phyloP scores from a whole-genome alignment of 2,329 filamentous ascomycete genomes.

The Colletotrichum noveboracense region DNA sequence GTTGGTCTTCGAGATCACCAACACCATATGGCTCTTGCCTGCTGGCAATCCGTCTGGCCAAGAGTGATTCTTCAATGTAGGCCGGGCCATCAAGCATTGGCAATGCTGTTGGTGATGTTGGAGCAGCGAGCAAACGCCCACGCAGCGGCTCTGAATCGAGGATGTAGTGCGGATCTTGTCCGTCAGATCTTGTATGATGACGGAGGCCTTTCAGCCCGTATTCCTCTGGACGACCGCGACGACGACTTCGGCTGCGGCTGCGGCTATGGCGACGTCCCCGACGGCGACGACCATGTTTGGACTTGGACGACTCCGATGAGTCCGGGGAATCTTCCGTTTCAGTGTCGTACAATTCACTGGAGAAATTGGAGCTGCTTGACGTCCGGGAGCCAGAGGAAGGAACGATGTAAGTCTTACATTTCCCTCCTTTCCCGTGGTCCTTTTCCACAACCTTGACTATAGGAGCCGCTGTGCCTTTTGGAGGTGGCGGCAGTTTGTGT shows the following conservation, averaged over 20 bases:
- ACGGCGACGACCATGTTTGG: background rate
- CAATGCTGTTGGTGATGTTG: background rate
- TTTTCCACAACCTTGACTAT: slow-evolving; percentile 6
- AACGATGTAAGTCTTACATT: background rate
- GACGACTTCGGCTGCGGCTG: slow-evolving; percentile 10
- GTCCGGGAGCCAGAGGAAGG: slow-evolving; percentile 21
- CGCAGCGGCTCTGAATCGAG: background rate
- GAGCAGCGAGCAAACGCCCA: background rate
- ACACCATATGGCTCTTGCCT: background rate
- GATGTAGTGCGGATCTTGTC: background rate
- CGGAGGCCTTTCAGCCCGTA: slow-evolving; percentile 18
- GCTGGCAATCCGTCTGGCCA: background rate
- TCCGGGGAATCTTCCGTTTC: slow-evolving; percentile 19
- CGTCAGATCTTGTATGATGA: slow-evolving; percentile 2
- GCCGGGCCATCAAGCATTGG: background rate
- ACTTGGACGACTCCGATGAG: slow-evolving; percentile 24
- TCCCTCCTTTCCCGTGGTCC: slow-evolving; percentile 2
- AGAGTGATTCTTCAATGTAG: background rate
- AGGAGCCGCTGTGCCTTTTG: background rate
- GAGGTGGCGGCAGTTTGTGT: background rate
- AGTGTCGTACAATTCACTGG: background rate
- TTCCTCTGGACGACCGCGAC: slow-evolving; percentile 16
- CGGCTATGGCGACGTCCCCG: background rate
- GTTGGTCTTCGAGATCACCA: background rate
- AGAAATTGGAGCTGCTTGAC: slow-evolving; percentile 7